Base-by-base conservation (phyloP, 768 basidiomycete genomes). In the Arthromyces matolae region DNA sequence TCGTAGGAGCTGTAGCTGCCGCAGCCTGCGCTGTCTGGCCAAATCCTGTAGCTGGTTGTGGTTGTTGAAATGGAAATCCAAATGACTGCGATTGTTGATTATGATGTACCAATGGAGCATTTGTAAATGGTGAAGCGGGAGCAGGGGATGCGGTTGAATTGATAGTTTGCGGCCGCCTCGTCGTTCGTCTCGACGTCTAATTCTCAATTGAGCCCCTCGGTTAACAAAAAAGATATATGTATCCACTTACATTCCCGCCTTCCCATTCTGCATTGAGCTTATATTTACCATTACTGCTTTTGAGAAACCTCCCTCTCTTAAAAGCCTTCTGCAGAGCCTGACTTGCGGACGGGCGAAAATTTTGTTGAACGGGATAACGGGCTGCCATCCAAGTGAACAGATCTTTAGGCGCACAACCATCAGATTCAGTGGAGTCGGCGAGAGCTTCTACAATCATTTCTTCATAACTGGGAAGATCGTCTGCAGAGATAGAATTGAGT, bases 401-500 rank as follows among this genome's bases (percentile, higher is more conserved):
- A 50, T 82, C 81, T 62, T 89, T 92, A n/a, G 91, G 91, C 6
- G 83, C 83, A 46, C 79, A 79, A 14, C 91, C 91, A 37, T 93
- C 86, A 1, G 81, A 72, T 48, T 89, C 87, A 6, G 67, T 71
- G 34, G 78, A 74, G 46, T 84, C 85, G 12, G 71, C 65, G 20
- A 93, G 68, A 1, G 89, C 89, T 60, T 88, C 86, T 9, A 85
- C 86, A 14, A 93, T 87, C 91, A 93, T 93, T 52, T 93, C 90
- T 60, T 93, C 90, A 48, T 93, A 93, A 53, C 85, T 87, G 6
- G 90, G 90, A 40, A 93, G 72, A 56, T 89, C 79, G 24, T 78
- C 77, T 8, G 62, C 60, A 5, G 62, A 54, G 18, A 49, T 19
- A 50, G 64, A 6, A 54, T 56, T 34, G 3, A 61, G 56, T 19